Evolutionary conservation across 106 monocot genomes (phyloP), one percentile per base, ranked within the genome.

Genomic region (Acanthochlamys bracteata): DNA sequence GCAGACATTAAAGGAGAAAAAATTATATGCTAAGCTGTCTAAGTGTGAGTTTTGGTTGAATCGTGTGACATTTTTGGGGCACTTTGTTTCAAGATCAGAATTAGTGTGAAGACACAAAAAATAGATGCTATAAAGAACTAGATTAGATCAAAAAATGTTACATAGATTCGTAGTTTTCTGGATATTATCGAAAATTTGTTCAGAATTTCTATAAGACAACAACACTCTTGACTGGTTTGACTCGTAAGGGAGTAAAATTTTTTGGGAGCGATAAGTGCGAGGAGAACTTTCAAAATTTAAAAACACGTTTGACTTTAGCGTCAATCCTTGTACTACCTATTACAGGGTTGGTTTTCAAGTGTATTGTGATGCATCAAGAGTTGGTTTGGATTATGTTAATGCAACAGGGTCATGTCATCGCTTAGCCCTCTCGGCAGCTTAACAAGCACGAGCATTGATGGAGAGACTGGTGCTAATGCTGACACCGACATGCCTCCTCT

Each of bases 401-500:
- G n/a, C n/a, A n/a, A n/a, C n/a, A n/a, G n/a, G n/a, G n/a, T n/a
- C n/a, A n/a, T n/a, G n/a, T n/a, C n/a, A n/a, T n/a, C n/a, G n/a
- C n/a, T n/a, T n/a, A n/a, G n/a, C n/a, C n/a, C n/a, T n/a, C n/a
- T n/a, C n/a, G n/a, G n/a, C n/a, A n/a, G n/a, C n/a, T n/a, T n/a
- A n/a, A n/a, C n/a, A n/a, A n/a, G n/a, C n/a, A n/a, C n/a, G 41
- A 88, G 83, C 74, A 88, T 88, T 39, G 88, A 88, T 22, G 83
- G 83, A 39, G 88, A 83, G 10, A 39, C 24, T 3, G 41, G 65
- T 41, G 79, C 53, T 7, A 79, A 83, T 69, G 78, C 68, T 6
- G 88, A 83, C 33, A 70, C 80, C 4, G 83, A 88, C 26, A 83
- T 88, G 83, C 88, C 88, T 6, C 39, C 88, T 7, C 78, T 88